Conservation (phyloP, 805 yeast species). For the Lachancea nothofagi region DNA sequence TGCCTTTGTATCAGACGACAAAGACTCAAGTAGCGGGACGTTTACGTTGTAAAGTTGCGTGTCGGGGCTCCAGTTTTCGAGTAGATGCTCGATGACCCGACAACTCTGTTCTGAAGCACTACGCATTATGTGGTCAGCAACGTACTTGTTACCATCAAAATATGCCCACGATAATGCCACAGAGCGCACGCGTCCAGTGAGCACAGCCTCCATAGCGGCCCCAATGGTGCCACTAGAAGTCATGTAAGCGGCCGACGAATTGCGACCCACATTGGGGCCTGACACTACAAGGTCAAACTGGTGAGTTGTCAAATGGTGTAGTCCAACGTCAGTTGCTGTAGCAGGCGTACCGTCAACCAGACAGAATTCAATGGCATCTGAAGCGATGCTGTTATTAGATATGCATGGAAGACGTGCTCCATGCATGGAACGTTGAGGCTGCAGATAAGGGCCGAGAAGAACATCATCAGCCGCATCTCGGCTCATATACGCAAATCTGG, state of each 20-base stretch:
- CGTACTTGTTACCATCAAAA: conserved; percentile 41
- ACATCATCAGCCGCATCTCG: conserved; percentile 47
- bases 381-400: conserved; percentile 20
- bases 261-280: conserved; percentile 95
- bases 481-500: conserved; percentile 53
- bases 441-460: conserved; percentile 63
- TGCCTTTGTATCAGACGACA: conserved; percentile 54
- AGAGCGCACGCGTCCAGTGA: conserved; percentile 55
- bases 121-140: conserved; percentile 44
- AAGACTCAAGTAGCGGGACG: conserved; percentile 60
- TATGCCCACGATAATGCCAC: conserved; percentile 88
- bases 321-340: conserved; percentile 86
- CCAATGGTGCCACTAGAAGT: conserved; percentile 94
- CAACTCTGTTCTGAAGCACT: conserved; percentile 69
- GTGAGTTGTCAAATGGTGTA: conserved; percentile 57
- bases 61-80: conserved; percentile 48
- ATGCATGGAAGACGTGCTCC: conserved; percentile 23
- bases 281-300: conserved; percentile 78
- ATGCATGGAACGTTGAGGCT: conserved; percentile 40
- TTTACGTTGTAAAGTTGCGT: conserved; percentile 80
- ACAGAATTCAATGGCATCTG: conserved; percentile 68
- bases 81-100: conserved; percentile 54
- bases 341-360: conserved; percentile 94
- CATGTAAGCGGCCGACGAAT: conserved; percentile 82
- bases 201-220: conserved; percentile 90